These are phyloP conservation scores for Lophium mytilinum DNA, from an alignment of 495 filamentous ascomycete species.

Conservation along the genomic window DNA sequence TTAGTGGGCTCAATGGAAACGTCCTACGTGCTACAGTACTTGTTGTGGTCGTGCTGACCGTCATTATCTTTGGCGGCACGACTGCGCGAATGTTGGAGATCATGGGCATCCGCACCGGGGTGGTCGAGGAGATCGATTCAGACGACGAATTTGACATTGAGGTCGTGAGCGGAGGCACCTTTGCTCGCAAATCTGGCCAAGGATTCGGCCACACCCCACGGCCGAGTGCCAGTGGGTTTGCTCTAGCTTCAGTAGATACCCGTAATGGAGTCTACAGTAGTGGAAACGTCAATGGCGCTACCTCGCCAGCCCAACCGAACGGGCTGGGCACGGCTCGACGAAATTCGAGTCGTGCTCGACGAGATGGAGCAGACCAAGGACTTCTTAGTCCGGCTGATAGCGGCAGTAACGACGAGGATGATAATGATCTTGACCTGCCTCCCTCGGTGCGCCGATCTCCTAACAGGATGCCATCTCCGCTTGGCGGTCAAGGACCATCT, in stretches of 20 bases:
- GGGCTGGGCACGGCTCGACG: slow-evolving; percentile 42
- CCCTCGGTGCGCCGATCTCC: slow-evolving; percentile 29
- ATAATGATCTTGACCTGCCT: slow-evolving; percentile 45
- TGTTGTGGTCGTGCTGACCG: slow-evolving; percentile 92
- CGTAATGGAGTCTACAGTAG: slow-evolving; percentile 46
- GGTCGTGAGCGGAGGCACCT: slow-evolving; percentile 63
- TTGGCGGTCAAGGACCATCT: slow-evolving; percentile 7
- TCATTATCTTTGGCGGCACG: slow-evolving; percentile 97
- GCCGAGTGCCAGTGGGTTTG: slow-evolving; percentile 46
- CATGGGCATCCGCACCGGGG: slow-evolving; percentile 83
- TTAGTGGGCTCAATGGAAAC: slow-evolving; percentile 67
- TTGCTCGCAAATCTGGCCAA: slow-evolving; percentile 52
- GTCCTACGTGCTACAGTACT: slow-evolving; percentile 84
- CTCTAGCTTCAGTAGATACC: slow-evolving; percentile 40
- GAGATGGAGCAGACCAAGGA: slow-evolving; percentile 54
- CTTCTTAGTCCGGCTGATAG: slow-evolving; percentile 50
- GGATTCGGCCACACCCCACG: slow-evolving; percentile 71
- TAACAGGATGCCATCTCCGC: slow-evolving; percentile 19
- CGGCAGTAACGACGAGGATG: slow-evolving; percentile 54
- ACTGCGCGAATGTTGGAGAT: slow-evolving; percentile 99
- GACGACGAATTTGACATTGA: slow-evolving; percentile 99
- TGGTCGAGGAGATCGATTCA: slow-evolving; percentile 91
- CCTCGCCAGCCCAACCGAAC: slow-evolving; percentile 43
- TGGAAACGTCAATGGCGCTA: slow-evolving; percentile 34
- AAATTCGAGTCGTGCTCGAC: slow-evolving; percentile 34